Conservation (phyloP, 2,329 filamentous ascomycete genomes). For the Colletotrichum abscissum region DNA sequence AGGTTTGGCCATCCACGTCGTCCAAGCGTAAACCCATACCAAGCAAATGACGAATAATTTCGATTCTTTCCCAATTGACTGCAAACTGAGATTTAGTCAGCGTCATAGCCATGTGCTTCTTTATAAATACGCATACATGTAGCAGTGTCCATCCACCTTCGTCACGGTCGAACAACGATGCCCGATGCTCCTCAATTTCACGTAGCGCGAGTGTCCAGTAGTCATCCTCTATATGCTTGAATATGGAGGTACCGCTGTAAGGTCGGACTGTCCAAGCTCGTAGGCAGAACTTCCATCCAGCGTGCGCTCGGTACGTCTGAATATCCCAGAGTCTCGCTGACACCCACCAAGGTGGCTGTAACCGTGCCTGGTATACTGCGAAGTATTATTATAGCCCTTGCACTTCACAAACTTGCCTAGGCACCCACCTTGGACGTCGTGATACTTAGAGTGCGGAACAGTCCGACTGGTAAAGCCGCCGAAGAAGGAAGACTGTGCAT, state of each 20-base stretch:
- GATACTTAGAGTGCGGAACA: background rate
- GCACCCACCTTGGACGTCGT: background rate
- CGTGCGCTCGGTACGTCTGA: background rate
- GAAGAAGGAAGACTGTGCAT: background rate
- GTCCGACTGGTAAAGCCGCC: background rate
- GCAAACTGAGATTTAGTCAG: background rate
- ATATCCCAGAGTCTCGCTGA: constrained; percentile 9
- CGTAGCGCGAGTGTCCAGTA: rapidly evolving
- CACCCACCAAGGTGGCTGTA: constrained; percentile 16
- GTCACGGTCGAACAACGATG: background rate
- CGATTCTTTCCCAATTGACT: rapidly evolving
- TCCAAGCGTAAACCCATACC: background rate
- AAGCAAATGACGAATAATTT: background rate
- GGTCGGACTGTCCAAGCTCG: background rate
- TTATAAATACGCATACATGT: background rate
- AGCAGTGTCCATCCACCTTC: background rate
- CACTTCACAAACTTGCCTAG: rapidly evolving
- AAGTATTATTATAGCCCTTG: background rate
- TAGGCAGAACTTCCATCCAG: constrained; percentile 4
- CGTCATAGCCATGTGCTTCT: too few species aligned
- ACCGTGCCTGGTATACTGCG: background rate
- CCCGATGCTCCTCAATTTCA: background rate
- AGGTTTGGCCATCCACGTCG: rapidly evolving
- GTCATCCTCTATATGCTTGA: too few species aligned
- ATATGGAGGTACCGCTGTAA: too few species aligned